Conservation (phyloP, 1,284 basidiomycete genomes). For the Ganoderma resinaceum region DNA sequence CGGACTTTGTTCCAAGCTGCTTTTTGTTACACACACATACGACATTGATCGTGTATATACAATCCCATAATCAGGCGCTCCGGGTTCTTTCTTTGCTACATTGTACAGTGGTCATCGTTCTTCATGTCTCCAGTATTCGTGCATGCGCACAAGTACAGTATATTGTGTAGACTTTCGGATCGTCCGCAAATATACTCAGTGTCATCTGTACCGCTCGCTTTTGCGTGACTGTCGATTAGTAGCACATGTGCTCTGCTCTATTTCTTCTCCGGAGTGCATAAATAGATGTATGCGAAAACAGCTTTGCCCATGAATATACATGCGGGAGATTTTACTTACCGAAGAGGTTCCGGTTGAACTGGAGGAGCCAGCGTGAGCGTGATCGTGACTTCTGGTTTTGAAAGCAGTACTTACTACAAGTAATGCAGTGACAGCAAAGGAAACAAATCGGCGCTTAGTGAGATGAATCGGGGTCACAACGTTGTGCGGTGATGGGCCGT, state of each 20-base stretch:
- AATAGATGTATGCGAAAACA: not conserved
- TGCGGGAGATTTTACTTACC: too few species aligned
- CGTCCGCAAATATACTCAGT: conserved; percentile 11
- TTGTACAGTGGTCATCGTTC: conserved; percentile 23
- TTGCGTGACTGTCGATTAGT: not conserved
- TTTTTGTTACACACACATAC: conserved; percentile 20
- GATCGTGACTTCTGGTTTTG: not conserved
- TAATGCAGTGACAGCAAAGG: not conserved
- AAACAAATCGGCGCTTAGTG: not conserved
- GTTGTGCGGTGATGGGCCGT: not conserved
- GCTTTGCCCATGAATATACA: not conserved
- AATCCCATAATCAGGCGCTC: conserved; percentile 26
- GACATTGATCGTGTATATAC: conserved; percentile 29
- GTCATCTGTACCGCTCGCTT: not conserved
- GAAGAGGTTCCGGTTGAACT: not conserved
- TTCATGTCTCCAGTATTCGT: conserved; percentile 15
- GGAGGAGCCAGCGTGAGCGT: not conserved
- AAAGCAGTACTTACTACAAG: not conserved
- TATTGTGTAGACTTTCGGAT: conserved; percentile 23
- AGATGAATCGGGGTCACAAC: conserved; percentile 4
- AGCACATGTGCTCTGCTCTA: conserved; percentile 8
- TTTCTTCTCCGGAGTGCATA: not conserved
- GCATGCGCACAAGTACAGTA: conserved; percentile 22
- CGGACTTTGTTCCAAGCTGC: conserved; percentile 26
- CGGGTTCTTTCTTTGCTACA: conserved; percentile 26